Evolutionary conservation across 371 early-diverging fungal genomes (phyloP).

Genomic region (Syncephalastrum monosporum): DNA sequence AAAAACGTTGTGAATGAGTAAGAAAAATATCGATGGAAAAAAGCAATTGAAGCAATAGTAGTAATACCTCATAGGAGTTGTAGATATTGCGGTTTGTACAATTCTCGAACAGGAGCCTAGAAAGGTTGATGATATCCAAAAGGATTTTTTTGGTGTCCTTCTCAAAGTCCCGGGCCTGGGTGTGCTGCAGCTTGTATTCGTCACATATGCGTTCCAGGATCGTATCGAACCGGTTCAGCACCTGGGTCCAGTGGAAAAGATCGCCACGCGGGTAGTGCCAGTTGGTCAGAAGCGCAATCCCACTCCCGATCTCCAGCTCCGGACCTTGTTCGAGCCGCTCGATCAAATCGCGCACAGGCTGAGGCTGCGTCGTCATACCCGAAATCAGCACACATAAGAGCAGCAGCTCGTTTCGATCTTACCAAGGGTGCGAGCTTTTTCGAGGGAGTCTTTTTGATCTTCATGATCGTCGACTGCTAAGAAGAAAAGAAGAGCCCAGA

Average conservation of each 20-base stretch:
- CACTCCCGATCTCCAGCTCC: slow-evolving; percentile 54
- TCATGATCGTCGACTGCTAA: slow-evolving; percentile 49
- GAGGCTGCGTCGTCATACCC: slow-evolving; percentile 38
- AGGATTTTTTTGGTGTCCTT: slow-evolving; percentile 54
- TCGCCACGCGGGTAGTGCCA: slow-evolving; percentile 90
- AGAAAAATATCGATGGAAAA: too few relatives aligned
- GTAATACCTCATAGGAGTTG: slow-evolving; percentile 82
- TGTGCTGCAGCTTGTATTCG: slow-evolving; percentile 60
- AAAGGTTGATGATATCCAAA: slow-evolving; percentile 73
- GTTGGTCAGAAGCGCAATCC: slow-evolving; percentile 49
- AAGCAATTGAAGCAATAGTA: too few relatives aligned
- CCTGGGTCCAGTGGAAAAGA: slow-evolving; percentile 91
- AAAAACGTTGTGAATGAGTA: background rate
- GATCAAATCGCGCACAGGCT: slow-evolving; percentile 55
- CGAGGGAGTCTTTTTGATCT: slow-evolving; percentile 68
- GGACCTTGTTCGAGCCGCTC: slow-evolving; percentile 53
- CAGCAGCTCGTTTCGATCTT: slow-evolving; percentile 22
- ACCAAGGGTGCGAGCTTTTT: slow-evolving; percentile 65
- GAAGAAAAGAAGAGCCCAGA: too few relatives aligned
- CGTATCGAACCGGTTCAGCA: slow-evolving; percentile 89
- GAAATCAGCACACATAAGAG: background rate
- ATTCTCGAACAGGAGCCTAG: slow-evolving; percentile 84
- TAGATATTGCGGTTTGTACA: slow-evolving; percentile 94
- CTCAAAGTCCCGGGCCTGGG: slow-evolving; percentile 63
- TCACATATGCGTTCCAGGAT: slow-evolving; percentile 70